These are phyloP conservation scores for Potentilla sterilis DNA, from an alignment of 306 rosid genomes.

Conservation along the genomic window DNA sequence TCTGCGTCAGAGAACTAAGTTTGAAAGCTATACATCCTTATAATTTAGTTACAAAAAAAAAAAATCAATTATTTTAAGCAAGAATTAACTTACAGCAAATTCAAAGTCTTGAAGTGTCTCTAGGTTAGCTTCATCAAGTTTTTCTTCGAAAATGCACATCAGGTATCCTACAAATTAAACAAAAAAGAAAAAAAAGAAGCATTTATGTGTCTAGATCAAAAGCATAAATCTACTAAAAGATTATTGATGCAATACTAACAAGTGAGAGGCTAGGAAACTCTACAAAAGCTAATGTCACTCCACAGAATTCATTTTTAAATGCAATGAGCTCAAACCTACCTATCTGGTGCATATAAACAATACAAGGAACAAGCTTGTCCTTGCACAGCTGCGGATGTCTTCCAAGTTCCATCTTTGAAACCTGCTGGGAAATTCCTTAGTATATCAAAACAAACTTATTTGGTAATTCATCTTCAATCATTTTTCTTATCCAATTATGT, in stretches of 20 bases:
- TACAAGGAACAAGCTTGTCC: constrained; percentile 60
- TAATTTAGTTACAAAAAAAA: constrained; percentile 15
- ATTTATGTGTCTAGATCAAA: background rate
- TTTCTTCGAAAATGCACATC: constrained; percentile 82
- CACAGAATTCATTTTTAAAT: constrained; percentile 11
- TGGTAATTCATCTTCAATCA: background rate
- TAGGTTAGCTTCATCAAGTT: constrained; percentile 60
- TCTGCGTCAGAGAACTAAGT: constrained; percentile 80
- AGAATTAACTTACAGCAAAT: constrained; percentile 60
- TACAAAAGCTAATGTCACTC: background rate
- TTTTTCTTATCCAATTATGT: constrained; percentile 19
- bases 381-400: constrained; percentile 56
- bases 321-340: constrained; percentile 44
- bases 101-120: constrained; percentile 72
- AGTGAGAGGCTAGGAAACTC: background rate
- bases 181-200: constrained; percentile 4
- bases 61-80: constrained; percentile 12
- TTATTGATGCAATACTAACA: background rate
- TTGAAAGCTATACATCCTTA: constrained; percentile 34
- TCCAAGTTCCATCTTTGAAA: constrained; percentile 66
- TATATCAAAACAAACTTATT: constrained; percentile 17
- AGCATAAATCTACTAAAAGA: background rate
- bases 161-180: constrained; percentile 62
- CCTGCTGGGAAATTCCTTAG: constrained; percentile 47
- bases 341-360: constrained; percentile 86